Conservation (phyloP, 129 eudicot species). For the Solidago caesia region DNA sequence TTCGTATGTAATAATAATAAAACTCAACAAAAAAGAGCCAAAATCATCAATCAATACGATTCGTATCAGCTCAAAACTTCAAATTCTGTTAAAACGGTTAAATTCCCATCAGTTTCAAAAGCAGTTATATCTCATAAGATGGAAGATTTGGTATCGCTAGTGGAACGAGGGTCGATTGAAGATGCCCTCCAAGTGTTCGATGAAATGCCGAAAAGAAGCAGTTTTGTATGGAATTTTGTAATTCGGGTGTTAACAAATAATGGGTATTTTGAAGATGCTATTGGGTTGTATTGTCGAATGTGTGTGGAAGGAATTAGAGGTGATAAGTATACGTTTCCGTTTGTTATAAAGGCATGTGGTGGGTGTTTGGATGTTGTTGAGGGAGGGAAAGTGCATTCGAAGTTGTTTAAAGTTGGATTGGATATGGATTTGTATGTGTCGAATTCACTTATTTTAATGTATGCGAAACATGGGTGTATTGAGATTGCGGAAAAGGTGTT, state of each 20-base stretch:
- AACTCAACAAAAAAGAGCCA: constrained; percentile 14
- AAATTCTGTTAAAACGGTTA: constrained; percentile 6
- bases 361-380: constrained; percentile 37
- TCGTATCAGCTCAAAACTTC: constrained; percentile 17
- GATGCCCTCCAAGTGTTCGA: constrained; percentile 71
- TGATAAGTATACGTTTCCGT: constrained; percentile 63
- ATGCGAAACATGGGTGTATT: constrained; percentile 53
- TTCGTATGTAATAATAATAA: constrained; percentile 9
- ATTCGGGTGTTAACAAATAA: constrained; percentile 53
- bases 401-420: constrained; percentile 49
- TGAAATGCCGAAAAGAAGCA: constrained; percentile 45
- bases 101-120: neutral
- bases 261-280: constrained; percentile 45
- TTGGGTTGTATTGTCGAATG: constrained; percentile 48
- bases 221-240: constrained; percentile 60
- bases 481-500: constrained; percentile 54
- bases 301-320: constrained; percentile 39
- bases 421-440: constrained; percentile 48
- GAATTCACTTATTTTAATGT: constrained; percentile 61
- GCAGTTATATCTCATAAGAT: constrained; percentile 8
- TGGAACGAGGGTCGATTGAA: constrained; percentile 48
- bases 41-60: constrained; percentile 22
- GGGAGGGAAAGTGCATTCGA: constrained; percentile 49
- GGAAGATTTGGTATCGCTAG: constrained; percentile 19
- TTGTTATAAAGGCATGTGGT: constrained; percentile 62